phyloP scores from a whole-genome alignment of 164 flowering plant genomes.

The Buxus sempervirens region DNA sequence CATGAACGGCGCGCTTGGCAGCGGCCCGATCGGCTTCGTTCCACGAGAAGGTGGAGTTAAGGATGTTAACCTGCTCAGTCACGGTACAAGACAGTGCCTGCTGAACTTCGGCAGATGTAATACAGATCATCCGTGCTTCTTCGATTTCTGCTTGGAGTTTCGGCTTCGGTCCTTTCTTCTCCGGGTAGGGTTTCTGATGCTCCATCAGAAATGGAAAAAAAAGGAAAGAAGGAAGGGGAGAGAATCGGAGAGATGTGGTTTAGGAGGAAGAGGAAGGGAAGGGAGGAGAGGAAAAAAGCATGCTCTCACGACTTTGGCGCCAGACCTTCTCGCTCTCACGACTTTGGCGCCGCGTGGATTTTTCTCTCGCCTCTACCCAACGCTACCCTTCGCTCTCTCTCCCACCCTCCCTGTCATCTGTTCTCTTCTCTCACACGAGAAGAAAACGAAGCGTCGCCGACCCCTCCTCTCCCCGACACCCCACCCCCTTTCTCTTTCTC shows the following conservation, averaged over 20 bases:
- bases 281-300: too few relatives aligned
- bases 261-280: conserved; percentile 5
- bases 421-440: too few relatives aligned
- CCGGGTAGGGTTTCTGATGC: conserved; percentile 21
- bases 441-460: too few relatives aligned
- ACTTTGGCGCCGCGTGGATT: too few relatives aligned
- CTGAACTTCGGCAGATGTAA: conserved; percentile 31
- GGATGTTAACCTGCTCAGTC: conserved; percentile 39
- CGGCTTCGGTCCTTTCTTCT: conserved; percentile 74
- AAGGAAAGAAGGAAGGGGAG: conserved; percentile 11
- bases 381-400: too few relatives aligned
- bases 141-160: conserved; percentile 55
- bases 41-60: conserved; percentile 32
- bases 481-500: too few relatives aligned
- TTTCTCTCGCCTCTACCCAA: too few relatives aligned
- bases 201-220: conserved; percentile 14
- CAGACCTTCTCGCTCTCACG: too few relatives aligned
- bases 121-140: conserved; percentile 30
- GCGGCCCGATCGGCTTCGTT: conserved; percentile 38
- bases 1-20: conserved; percentile 35
- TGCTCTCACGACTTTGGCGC: too few relatives aligned
- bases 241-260: background rate
- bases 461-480: too few relatives aligned
- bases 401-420: too few relatives aligned
- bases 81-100: conserved; percentile 41